phyloP scores from a whole-genome alignment of 129 eudicot genomes.

The Flaveria ramosissima region DNA sequence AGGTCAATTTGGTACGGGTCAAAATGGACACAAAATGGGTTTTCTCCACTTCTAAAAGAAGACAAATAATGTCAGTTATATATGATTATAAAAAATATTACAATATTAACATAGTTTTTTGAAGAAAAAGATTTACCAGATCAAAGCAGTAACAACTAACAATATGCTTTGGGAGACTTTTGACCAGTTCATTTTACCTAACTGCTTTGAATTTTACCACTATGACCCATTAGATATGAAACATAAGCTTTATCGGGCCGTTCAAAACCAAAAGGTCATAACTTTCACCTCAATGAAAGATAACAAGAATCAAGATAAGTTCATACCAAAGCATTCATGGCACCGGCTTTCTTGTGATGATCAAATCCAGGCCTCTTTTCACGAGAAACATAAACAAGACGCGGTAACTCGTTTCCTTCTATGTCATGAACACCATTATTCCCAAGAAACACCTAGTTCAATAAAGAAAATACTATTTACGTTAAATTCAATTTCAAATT shows the following conservation, averaged over 20 bases:
- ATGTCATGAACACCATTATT: slow-evolving; percentile 75
- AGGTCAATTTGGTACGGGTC: too few relatives aligned
- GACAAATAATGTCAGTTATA: too few relatives aligned
- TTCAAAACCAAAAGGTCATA: not conserved
- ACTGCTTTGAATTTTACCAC: too few relatives aligned
- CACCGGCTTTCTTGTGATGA: slow-evolving; percentile 94
- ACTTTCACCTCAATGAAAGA: not conserved
- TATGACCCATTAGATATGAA: too few relatives aligned
- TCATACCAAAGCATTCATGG: slow-evolving; percentile 82
- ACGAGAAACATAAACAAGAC: slow-evolving; percentile 92
- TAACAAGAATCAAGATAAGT: slow-evolving; percentile 18
- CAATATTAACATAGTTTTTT: too few relatives aligned
- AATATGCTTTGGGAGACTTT: too few relatives aligned
- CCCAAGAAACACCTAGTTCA: slow-evolving; percentile 71
- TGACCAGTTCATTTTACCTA: too few relatives aligned
- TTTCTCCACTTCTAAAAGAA: too few relatives aligned
- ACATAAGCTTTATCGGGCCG: not conserved
- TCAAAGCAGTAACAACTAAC: too few relatives aligned
- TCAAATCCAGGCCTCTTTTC: slow-evolving; percentile 94
- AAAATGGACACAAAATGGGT: too few relatives aligned
- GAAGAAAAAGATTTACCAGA: too few relatives aligned
- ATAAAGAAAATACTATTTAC: not conserved
- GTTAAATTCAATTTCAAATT: not conserved
- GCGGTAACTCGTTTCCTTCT: slow-evolving; percentile 84
- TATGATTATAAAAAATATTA: too few relatives aligned